Evolutionary conservation across 192 early-diverging fungal genomes (phyloP).

Genomic region (Coemansia sp.): DNA sequence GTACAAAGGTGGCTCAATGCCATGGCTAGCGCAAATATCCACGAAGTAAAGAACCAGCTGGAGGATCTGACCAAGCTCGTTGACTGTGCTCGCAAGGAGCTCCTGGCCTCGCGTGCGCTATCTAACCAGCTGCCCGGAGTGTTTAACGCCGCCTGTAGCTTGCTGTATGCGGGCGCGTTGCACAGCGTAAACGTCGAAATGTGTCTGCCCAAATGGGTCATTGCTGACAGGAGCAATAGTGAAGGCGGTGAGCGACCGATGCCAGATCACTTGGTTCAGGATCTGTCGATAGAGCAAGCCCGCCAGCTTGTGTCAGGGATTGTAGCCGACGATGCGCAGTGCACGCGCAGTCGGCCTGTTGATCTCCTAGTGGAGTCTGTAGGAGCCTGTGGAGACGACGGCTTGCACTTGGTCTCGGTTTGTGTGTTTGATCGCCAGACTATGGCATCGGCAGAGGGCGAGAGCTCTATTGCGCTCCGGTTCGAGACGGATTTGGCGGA

Average conservation of each 20-base stretch:
- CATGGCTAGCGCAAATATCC: conserved; percentile 20
- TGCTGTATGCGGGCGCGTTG: conserved; percentile 39
- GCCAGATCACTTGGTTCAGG: background rate
- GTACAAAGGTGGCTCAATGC: conserved; percentile 24
- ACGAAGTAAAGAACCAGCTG: conserved; percentile 25
- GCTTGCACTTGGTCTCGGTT: conserved; percentile 6
- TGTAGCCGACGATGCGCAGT: conserved; percentile 10
- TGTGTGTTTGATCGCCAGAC: conserved; percentile 23
- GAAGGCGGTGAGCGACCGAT: background rate
- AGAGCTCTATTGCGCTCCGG: conserved; percentile 16
- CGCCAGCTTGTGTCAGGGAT: conserved; percentile 11
- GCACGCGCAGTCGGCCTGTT: conserved; percentile 17
- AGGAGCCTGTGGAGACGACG: background rate
- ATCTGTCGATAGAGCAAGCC: conserved; percentile 15
- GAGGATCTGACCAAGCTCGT: conserved; percentile 9
- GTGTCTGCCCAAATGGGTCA: conserved; percentile 43
- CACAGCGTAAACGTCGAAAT: conserved; percentile 15
- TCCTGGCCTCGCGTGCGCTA: conserved; percentile 7
- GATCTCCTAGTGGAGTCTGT: conserved; percentile 27
- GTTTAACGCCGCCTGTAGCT: conserved; percentile 42
- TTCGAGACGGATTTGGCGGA: conserved; percentile 21
- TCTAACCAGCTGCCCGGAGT: conserved; percentile 25
- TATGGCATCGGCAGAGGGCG: conserved; percentile 11
- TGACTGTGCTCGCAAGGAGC: conserved; percentile 22
- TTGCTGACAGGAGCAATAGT: conserved; percentile 1